phyloP scores from a whole-genome alignment of 2,329 filamentous ascomycete species.

The Exophiala xenobiotica region DNA sequence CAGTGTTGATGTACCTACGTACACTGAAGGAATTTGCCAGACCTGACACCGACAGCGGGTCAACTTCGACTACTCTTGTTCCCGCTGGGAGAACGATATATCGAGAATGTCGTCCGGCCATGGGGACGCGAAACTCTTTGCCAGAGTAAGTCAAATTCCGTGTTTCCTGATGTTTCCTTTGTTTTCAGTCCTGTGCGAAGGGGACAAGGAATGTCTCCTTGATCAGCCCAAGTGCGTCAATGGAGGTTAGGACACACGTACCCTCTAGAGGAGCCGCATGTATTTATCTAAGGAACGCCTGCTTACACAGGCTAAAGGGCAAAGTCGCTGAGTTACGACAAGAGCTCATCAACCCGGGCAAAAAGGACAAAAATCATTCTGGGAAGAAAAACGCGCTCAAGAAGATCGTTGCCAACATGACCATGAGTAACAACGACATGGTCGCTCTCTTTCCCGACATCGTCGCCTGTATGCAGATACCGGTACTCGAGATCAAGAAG shows the following conservation, averaged over 20 bases:
- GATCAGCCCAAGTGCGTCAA: too few relatives aligned
- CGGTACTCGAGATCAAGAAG: constrained; percentile 97
- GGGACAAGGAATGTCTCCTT: too few relatives aligned
- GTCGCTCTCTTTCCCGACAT: constrained; percentile 94
- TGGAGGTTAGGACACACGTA: too few relatives aligned
- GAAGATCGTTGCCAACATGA: constrained; percentile 99
- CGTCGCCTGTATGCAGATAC: constrained; percentile 91
- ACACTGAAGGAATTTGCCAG: background rate
- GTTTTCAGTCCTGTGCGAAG: too few relatives aligned
- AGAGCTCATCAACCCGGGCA: constrained; percentile 88
- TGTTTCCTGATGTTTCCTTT: background rate
- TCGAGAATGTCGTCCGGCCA: constrained; percentile 63
- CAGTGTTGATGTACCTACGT: background rate
- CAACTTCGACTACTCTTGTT: background rate
- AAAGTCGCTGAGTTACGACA: constrained; percentile 96
- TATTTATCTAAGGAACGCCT: background rate
- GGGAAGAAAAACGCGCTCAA: constrained; percentile 97
- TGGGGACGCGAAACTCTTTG: constrained; percentile 99
- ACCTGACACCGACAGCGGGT: background rate
- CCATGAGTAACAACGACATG: constrained; percentile 99
- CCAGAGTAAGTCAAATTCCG: constrained; percentile 68
- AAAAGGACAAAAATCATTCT: constrained; percentile 96
- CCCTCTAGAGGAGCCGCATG: background rate
- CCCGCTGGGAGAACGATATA: background rate
- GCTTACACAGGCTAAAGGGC: constrained; percentile 63